Percentiles rank a stretch among this genome's conserved stretches.
Evolutionary conservation across 352 stramenopile species (phyloP).

Genomic region (Pythium aristosporum): DNA sequence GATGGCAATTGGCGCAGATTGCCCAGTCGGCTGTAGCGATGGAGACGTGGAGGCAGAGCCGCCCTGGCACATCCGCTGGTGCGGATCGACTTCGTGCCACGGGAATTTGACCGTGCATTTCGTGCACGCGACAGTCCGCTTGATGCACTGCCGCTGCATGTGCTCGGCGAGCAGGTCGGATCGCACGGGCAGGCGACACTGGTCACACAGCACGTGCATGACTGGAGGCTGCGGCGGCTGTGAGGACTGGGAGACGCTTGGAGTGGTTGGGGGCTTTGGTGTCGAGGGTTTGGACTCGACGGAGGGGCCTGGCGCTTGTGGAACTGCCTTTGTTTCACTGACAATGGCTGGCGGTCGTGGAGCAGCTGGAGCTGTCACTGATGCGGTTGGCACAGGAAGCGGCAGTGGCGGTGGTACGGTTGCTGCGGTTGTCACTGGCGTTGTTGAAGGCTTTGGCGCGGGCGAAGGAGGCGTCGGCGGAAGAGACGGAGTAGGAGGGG

Average conservation of each 20-base stretch:
- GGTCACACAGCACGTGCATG: constrained; percentile 32
- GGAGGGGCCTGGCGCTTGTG: background rate
- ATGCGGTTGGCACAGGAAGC: background rate
- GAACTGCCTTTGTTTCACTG: constrained; percentile 2
- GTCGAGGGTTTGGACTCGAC: background rate
- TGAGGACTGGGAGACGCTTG: background rate
- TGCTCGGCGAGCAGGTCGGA: constrained; percentile 51
- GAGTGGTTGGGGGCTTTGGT: constrained; percentile 1
- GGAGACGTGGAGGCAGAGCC: background rate
- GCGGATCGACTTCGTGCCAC: constrained; percentile 44
- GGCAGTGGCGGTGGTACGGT: background rate
- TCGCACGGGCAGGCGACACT: constrained; percentile 53
- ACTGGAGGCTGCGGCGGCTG: background rate
- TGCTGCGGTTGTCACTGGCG: background rate
- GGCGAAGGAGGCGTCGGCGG: background rate
- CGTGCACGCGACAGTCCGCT: constrained; percentile 42
- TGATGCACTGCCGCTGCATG: constrained; percentile 54
- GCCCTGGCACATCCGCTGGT: constrained; percentile 26
- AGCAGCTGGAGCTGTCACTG: constrained; percentile 1
- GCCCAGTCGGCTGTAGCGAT: background rate
- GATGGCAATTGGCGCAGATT: background rate
- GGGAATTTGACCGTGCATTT: constrained; percentile 42
- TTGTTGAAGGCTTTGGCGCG: background rate
- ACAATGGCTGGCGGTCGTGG: background rate
- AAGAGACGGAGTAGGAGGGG: background rate